A percentile compares a stretch with the other conserved stretches of the same genome.
phyloP scores from a whole-genome alignment of 257 asterid species.

The Orobanche coerulescens region DNA sequence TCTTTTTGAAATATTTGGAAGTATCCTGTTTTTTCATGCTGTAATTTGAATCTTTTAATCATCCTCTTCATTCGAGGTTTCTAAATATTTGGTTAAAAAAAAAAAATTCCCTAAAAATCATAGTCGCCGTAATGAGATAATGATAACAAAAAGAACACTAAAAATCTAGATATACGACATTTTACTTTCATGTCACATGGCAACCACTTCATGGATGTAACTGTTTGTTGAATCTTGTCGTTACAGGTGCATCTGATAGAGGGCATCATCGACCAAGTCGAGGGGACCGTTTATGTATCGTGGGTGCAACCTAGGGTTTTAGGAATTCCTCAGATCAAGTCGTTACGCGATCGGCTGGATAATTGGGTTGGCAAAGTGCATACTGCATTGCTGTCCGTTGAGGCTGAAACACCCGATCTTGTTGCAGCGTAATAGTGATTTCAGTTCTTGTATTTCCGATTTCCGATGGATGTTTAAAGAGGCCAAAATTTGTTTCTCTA shows the following conservation, averaged over 20 bases:
- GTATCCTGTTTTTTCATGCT: too few species aligned
- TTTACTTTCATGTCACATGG: too few species aligned
- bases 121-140: neutral
- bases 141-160: neutral
- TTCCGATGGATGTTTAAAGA: slow-evolving; percentile 14
- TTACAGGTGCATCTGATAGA: slow-evolving; percentile 86
- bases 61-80: neutral
- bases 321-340: slow-evolving; percentile 77
- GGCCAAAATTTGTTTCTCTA: slow-evolving; percentile 20
- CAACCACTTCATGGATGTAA: neutral
- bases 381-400: slow-evolving; percentile 80
- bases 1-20: too few species aligned
- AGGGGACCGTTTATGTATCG: slow-evolving; percentile 76
- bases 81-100: neutral
- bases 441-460: slow-evolving; percentile 9
- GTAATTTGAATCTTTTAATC: too few species aligned
- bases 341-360: slow-evolving; percentile 75
- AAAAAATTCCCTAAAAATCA: too few species aligned
- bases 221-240: neutral
- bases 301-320: slow-evolving; percentile 98
- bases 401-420: slow-evolving; percentile 93
- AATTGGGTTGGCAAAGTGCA: slow-evolving; percentile 87
- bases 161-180: too few species aligned
- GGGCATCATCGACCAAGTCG: slow-evolving; percentile 92
- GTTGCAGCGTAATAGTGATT: slow-evolving; percentile 70